Evolutionary conservation across 192 early-diverging fungal species (phyloP).

Genomic region (Entophlyctis luteolus): DNA sequence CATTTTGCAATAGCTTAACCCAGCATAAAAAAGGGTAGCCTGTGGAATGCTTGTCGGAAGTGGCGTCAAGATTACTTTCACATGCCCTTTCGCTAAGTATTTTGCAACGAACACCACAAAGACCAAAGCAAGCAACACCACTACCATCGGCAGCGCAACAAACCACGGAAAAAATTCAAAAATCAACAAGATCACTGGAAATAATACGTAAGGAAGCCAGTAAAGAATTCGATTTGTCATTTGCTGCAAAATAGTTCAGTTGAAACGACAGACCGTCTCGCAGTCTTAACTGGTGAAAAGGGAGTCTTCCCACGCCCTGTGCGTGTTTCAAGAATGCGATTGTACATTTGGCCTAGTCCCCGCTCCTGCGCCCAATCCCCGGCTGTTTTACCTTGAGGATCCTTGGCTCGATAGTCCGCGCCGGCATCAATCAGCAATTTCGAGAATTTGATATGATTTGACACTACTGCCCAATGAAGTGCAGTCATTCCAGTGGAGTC

Average conservation of each 20-base stretch:
- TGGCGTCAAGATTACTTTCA: slow-evolving; percentile 66
- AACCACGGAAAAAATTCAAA: slow-evolving; percentile 73
- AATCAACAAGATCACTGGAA: slow-evolving; percentile 56
- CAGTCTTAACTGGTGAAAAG: slow-evolving; percentile 1
- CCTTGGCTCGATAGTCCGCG: slow-evolving; percentile 60
- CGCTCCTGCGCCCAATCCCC: slow-evolving; percentile 75
- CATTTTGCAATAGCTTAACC: slow-evolving; percentile 65
- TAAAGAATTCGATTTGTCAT: slow-evolving; percentile 67
- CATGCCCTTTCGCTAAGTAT: slow-evolving; percentile 43
- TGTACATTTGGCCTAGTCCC: slow-evolving; percentile 34
- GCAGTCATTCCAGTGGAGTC: slow-evolving; percentile 77
- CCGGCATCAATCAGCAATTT: slow-evolving; percentile 72
- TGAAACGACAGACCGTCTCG: too few species aligned
- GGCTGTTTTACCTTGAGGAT: slow-evolving; percentile 75
- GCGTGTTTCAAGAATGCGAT: slow-evolving; percentile 26
- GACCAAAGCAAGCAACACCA: slow-evolving; percentile 38
- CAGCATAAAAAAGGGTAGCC: slow-evolving; percentile 70
- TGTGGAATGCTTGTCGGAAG: slow-evolving; percentile 85
- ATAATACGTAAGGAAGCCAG: slow-evolving; percentile 61
- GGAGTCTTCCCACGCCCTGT: not conserved
- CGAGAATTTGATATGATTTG: slow-evolving; percentile 48
- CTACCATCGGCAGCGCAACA: slow-evolving; percentile 53
- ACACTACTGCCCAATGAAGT: slow-evolving; percentile 83
- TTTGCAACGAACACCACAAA: slow-evolving; percentile 58
- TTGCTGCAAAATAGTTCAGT: slow-evolving; percentile 36